Base-by-base conservation (phyloP, 2,329 filamentous ascomycete genomes). In the Coleophoma eucalyptorum region DNA sequence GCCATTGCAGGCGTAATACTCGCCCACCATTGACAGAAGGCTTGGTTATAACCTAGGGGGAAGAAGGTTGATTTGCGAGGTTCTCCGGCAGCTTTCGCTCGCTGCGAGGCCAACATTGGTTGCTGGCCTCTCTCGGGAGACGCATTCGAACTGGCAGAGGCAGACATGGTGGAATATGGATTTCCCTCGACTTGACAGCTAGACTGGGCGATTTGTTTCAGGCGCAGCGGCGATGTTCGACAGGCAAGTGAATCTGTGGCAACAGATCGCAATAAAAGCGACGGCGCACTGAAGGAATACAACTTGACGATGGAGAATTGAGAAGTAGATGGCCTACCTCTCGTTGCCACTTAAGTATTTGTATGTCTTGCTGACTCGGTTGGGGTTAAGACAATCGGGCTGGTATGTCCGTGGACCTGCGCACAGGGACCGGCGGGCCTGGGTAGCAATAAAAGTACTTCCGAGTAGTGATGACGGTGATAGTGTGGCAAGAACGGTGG, bases 1-100 rank as follows among this genome's bases (percentile, higher is more conserved):
- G 93, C 92, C 21, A 84, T 78, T 16, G 87, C 84, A 3, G 94
- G 88, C 1, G 91, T 86, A n/a, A 94, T 74, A 55, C 84, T 86
- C 11, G 85, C 81, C 94, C 94, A 99, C 91, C 94, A 97, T 78
- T 97, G 93, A 59, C 81, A 86, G 56, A 90, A 90, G 15, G 90
- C 93, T 52, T 96, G 91, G 64, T 92, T 94, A 72, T 96, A 96
- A 46, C 91, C 86, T 19, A 97, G 72, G 2, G 94, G 92, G 59
- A 99, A 97, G 68, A 80, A 85, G 33, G 71, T 62, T 54, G 67
- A 38, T 55, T 66, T 49, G 5, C 50, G 49, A 16, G 55, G 53
- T 43, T 59, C 50, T 19, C 52, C 64, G 48, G 65, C 63, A 52
- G 71, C 66, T 51, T 69, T 71, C 34, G 66, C 67, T 54, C 74